Percentiles rank a stretch among this genome's conserved stretches.
Conservation (phyloP, 495 filamentous ascomycete genomes). For the Halenospora varia region DNA sequence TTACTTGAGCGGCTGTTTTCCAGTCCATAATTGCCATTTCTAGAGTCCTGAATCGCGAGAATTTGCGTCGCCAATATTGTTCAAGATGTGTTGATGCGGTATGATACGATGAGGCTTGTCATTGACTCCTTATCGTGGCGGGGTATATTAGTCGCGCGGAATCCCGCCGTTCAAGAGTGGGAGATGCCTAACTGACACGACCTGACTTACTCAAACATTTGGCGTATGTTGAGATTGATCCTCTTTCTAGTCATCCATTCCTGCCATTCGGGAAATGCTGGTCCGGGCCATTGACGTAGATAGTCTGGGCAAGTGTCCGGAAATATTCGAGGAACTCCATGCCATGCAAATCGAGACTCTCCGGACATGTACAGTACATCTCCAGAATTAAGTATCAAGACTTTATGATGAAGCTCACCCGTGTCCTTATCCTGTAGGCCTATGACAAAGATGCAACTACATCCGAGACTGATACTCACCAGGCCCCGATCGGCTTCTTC, state of each 20-base stretch:
- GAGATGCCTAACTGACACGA: too few species aligned
- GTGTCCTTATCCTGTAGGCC: constrained; percentile 39
- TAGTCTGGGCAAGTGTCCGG: constrained; percentile 70
- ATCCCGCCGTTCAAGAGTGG: neutral
- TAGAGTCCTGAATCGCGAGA: neutral
- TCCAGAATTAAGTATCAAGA: constrained; percentile 69
- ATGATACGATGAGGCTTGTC: too few species aligned
- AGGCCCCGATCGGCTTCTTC: constrained; percentile 71
- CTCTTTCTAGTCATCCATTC: constrained; percentile 84
- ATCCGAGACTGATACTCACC: constrained; percentile 82
- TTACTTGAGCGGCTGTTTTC: constrained; percentile 41
- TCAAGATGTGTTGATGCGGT: too few species aligned
- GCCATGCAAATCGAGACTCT: constrained; percentile 81
- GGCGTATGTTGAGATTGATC: constrained; percentile 87
- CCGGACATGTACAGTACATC: constrained; percentile 82
- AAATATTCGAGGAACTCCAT: constrained; percentile 82
- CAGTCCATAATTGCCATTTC: constrained; percentile 29
- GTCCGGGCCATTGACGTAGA: constrained; percentile 74
- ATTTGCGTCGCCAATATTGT: too few species aligned
- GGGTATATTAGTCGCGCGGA: neutral
- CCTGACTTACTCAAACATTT: constrained; percentile 60
- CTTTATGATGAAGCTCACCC: constrained; percentile 35
- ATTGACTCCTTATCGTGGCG: neutral
- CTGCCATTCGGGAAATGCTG: constrained; percentile 51
- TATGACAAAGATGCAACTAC: constrained; percentile 79